These are phyloP conservation scores for Achaetomium macrosporum DNA, from an alignment of 2,329 filamentous ascomycete species.

Conservation along the genomic window DNA sequence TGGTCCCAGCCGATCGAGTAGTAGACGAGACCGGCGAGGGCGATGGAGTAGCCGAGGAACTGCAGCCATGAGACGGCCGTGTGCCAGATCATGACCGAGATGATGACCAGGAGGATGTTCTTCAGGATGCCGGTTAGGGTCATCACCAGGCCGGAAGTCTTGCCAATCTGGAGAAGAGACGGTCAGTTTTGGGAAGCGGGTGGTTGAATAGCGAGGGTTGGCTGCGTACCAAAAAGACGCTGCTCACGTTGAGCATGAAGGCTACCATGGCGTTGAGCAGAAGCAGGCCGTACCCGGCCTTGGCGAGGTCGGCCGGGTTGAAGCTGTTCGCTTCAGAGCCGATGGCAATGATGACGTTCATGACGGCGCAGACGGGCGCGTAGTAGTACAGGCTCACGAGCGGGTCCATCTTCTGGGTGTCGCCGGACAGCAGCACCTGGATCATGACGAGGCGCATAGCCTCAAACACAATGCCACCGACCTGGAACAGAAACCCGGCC, in stretches of 20 bases:
- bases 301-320: conserved; percentile 58
- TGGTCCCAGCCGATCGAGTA: conserved; percentile 42
- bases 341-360: conserved; percentile 68
- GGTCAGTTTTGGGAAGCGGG: not conserved
- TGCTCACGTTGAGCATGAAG: conserved; percentile 75
- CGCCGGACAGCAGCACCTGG: conserved; percentile 69
- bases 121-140: conserved; percentile 83
- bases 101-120: conserved; percentile 74
- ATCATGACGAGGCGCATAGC: conserved; percentile 80
- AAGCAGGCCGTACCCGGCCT: conserved; percentile 59
- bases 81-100: conserved; percentile 72
- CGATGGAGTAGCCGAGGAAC: conserved; percentile 71
- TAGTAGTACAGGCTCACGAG: conserved; percentile 87
- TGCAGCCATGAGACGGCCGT: conserved; percentile 66
- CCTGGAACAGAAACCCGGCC: conserved; percentile 62
- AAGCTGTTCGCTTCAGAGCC: conserved; percentile 64
- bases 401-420: conserved; percentile 81
- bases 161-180: conserved; percentile 61
- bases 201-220: not conserved
- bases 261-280: conserved; percentile 66
- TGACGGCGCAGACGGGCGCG: conserved; percentile 73
- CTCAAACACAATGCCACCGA: conserved; percentile 73
- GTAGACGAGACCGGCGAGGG: conserved; percentile 46
- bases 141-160: conserved; percentile 80
- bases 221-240: conserved; percentile 71